Percentiles rank a stretch among this genome's conserved stretches.
These are phyloP conservation scores for Auriscalpium vulgare DNA, from an alignment of 768 basidiomycete genomes.

Conservation along the genomic window DNA sequence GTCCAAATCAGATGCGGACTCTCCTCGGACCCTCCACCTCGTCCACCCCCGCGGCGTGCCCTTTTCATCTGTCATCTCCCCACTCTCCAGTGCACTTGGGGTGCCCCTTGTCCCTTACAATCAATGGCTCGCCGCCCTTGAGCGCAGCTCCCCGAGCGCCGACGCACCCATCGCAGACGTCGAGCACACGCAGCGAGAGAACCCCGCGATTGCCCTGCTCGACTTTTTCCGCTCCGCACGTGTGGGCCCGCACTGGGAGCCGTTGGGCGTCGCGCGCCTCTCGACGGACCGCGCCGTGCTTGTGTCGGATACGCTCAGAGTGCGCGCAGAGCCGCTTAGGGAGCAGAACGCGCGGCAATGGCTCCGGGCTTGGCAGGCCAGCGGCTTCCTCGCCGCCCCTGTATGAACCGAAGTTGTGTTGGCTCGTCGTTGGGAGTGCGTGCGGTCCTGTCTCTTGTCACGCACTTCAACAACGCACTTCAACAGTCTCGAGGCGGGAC, in stretches of 20 bases:
- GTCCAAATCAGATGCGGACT: slow-evolving; percentile 1
- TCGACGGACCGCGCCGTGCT: slow-evolving; percentile 8
- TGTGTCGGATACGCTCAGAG: slow-evolving; percentile 10
- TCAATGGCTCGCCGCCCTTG: slow-evolving; percentile 18
- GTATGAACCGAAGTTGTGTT: too few species aligned
- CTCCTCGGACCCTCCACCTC: slow-evolving; percentile 12
- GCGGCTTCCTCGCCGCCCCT: slow-evolving; percentile 3
- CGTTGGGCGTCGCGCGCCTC: slow-evolving; percentile 16
- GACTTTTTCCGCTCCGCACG: slow-evolving; percentile 12
- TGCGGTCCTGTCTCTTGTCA: too few species aligned
- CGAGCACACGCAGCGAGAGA: slow-evolving; percentile 6
- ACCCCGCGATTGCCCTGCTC: slow-evolving; percentile 12
- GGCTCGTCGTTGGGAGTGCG: too few species aligned
- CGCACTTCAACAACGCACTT: too few species aligned
- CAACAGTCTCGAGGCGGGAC: too few species aligned
- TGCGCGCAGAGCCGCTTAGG: slow-evolving; percentile 2
- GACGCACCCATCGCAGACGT: slow-evolving; percentile 2
- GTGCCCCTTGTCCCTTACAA: slow-evolving; percentile 19
- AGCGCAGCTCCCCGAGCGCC: slow-evolving; percentile 1
- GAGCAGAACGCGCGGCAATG: slow-evolving; percentile 11
- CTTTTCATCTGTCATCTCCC: slow-evolving; percentile 14
- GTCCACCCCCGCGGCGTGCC: slow-evolving; percentile 17
- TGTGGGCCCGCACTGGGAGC: slow-evolving; percentile 15
- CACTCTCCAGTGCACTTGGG: slow-evolving; percentile 11
- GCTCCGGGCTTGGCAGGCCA: slow-evolving; percentile 9